Evolutionary conservation across 371 early-diverging fungal genomes (phyloP).

Genomic region (Saksenaea vasiformis): DNA sequence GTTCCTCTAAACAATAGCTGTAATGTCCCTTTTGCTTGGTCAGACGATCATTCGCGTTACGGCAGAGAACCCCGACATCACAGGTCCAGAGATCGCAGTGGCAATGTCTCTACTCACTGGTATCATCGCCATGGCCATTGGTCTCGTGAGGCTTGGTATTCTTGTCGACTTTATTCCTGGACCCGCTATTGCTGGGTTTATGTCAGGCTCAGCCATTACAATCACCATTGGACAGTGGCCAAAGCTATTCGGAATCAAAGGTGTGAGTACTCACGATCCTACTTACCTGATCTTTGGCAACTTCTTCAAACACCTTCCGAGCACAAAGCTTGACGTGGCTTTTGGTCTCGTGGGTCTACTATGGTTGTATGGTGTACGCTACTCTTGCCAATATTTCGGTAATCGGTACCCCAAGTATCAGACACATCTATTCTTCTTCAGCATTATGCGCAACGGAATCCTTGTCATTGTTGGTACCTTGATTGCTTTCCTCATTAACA

Average conservation of each 20-base stretch:
- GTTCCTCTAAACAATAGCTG: slow-evolving; percentile 53
- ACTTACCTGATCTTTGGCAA: slow-evolving; percentile 58
- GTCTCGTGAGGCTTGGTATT: slow-evolving; percentile 79
- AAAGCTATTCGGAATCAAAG: slow-evolving; percentile 71
- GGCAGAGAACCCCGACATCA: slow-evolving; percentile 29
- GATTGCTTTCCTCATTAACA: slow-evolving; percentile 45
- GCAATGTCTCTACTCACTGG: slow-evolving; percentile 63
- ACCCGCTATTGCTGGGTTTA: slow-evolving; percentile 70
- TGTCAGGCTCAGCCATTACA: slow-evolving; percentile 72
- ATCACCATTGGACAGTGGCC: slow-evolving; percentile 79
- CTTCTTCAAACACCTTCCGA: slow-evolving; percentile 47
- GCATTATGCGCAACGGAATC: slow-evolving; percentile 53
- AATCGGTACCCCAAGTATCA: slow-evolving; percentile 46
- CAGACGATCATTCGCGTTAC: slow-evolving; percentile 60
- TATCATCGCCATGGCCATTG: slow-evolving; percentile 67
- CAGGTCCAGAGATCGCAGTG: slow-evolving; percentile 54
- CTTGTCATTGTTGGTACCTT: slow-evolving; percentile 47
- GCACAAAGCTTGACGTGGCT: slow-evolving; percentile 50
- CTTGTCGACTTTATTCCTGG: slow-evolving; percentile 90
- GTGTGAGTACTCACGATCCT: slow-evolving; percentile 60
- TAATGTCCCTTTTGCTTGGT: slow-evolving; percentile 79
- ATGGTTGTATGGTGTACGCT: slow-evolving; percentile 52
- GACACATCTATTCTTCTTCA: slow-evolving; percentile 47
- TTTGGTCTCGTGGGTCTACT: slow-evolving; percentile 51
- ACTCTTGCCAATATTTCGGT: slow-evolving; percentile 26